Conservation (phyloP, 192 early-diverging fungal genomes). For the Diversispora epigaea region DNA sequence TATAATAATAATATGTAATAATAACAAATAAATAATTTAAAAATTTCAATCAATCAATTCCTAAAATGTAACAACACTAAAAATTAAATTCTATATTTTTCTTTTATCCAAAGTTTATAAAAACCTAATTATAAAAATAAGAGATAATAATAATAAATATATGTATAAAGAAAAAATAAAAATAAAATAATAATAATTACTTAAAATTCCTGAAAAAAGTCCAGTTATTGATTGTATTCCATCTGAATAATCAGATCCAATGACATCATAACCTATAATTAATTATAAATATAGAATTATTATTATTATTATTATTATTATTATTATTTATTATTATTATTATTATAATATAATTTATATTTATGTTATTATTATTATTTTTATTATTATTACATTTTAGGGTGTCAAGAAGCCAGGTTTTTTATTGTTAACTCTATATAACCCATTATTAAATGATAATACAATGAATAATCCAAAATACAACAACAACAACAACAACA, state of each 20-base stretch:
- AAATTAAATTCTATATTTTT: neutral
- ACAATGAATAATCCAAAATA: constrained; percentile 12
- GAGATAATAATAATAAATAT: neutral
- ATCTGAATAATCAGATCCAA: constrained; percentile 49
- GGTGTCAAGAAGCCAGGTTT: constrained; percentile 56
- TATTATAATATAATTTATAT: too few species aligned
- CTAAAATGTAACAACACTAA: too few species aligned
- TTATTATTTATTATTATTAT: too few species aligned
- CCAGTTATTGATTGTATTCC: constrained; percentile 55
- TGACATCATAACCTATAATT: constrained; percentile 53
- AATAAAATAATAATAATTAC: constrained; percentile 4
- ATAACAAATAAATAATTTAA: too few species aligned
- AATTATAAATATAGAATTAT: constrained; percentile 23
- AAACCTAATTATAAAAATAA: constrained; percentile 13
- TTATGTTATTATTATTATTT: constrained; percentile 31
- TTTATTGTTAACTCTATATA: constrained; percentile 49
- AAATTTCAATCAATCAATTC: too few species aligned
- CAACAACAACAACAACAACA: too few species aligned
- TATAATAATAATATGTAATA: too few species aligned
- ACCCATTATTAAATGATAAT: constrained; percentile 24
- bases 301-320: constrained; percentile 11
- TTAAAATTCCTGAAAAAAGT: constrained; percentile 45
- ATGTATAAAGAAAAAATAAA: neutral
- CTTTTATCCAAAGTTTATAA: constrained; percentile 19
- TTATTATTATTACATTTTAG: constrained; percentile 34